These are phyloP conservation scores for Udeniomyces megalosporus DNA, from an alignment of 768 basidiomycete species.

Conservation along the genomic window DNA sequence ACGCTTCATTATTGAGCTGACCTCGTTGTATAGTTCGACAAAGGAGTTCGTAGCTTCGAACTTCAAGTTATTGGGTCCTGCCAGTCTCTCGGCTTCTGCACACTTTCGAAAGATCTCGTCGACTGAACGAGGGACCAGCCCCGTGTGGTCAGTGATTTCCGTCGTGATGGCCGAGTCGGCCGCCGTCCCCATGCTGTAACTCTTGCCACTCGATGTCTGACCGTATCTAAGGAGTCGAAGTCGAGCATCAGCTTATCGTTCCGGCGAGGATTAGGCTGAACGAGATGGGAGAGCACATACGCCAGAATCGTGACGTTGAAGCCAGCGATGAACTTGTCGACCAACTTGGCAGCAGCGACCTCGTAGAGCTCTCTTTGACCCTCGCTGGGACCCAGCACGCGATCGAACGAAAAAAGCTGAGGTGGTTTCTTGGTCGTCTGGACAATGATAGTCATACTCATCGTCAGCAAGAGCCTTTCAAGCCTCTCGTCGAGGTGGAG, in stretches of 20 bases:
- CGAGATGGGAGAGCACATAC: slow-evolving; percentile 28
- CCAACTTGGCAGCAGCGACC: slow-evolving; percentile 55
- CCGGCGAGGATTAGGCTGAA: no score
- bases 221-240: slow-evolving; percentile 39
- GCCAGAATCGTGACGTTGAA: slow-evolving; percentile 97
- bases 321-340: slow-evolving; percentile 75
- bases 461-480: background rate
- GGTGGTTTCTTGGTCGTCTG: slow-evolving; percentile 45
- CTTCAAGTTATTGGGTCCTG: slow-evolving; percentile 49
- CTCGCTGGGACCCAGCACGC: slow-evolving; percentile 71
- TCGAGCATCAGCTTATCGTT: background rate
- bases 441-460: slow-evolving; percentile 27
- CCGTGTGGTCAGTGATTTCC: slow-evolving; percentile 28
- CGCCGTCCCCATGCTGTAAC: slow-evolving; percentile 92
- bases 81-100: slow-evolving; percentile 53
- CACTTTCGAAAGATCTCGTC: slow-evolving; percentile 69
- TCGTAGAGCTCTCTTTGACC: slow-evolving; percentile 76
- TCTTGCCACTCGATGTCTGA: slow-evolving; percentile 92
- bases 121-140: slow-evolving; percentile 88
- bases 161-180: background rate
- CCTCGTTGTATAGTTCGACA: slow-evolving; percentile 94
- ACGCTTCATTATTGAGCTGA: background rate
- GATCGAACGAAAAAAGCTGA: slow-evolving; percentile 80
- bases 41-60: slow-evolving; percentile 36
- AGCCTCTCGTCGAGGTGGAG: no score